Evolutionary conservation across 225 moss, liverwort and hornwort genomes (phyloP), one percentile per base, ranked within the genome.

Genomic region (Antitrichia curtipendula): DNA sequence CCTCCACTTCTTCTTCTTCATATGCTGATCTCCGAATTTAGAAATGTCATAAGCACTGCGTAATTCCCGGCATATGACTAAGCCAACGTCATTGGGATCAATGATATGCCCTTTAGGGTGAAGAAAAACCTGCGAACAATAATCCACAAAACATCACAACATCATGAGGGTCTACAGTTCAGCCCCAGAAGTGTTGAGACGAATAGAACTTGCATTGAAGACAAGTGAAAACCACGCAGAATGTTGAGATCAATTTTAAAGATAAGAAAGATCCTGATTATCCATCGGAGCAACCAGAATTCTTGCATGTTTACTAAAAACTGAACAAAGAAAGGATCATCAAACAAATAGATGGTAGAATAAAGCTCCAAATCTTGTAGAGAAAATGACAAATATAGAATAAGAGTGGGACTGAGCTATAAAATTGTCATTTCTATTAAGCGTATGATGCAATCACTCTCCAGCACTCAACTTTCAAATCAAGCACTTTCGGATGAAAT

Each of bases 41-140:
- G 93, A 93, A 50, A 94, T 90, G 22, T 87, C 86, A 84, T 92
- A 94, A 45, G 89, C 93, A 47, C 47, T 87, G 68, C 61, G 74
- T 78, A 94, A 88, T 81, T 94, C 93, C 93, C 93, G 90, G 85
- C 88, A 89, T 89, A 94, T 93, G 80, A 93, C 83, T 75, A 94
- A 86, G 82, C 94, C 94, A 40, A 94, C 73, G 83, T 93, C 92
- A 45, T 92, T 84, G 27, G 88, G 52, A 82, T 70, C 91, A 86
- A 94, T 91, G 64, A 94, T 62, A 75, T 93, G 94, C 27, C 94
- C 94, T 77, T 84, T 92, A 20, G 94, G 94, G 36, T 94, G 88
- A 86, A 94, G 92, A 78, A 94, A 93, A 75, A 94, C 81, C 93
- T 94, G 88, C 84, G 71, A 32, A 31, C 56, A 77, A 86, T 16